These are phyloP conservation scores for Hypomyces rosellus DNA, from an alignment of 2,329 filamentous ascomycete genomes.

Conservation along the genomic window DNA sequence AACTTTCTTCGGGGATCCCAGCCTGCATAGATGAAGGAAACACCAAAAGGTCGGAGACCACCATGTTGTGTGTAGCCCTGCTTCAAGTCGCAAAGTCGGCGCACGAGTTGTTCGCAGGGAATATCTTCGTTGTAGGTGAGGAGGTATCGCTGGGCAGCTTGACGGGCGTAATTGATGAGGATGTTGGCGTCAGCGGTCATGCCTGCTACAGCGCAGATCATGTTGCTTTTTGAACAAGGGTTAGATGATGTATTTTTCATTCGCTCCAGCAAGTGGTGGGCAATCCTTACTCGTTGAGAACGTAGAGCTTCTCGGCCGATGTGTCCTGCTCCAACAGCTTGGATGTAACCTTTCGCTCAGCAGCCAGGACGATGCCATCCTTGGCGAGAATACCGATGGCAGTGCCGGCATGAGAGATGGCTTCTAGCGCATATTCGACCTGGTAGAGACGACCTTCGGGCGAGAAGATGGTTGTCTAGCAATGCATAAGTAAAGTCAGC, in stretches of 20 bases:
- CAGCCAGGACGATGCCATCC: slow-evolving; percentile 96
- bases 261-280: not conserved
- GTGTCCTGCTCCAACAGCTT: slow-evolving; percentile 99
- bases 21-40: slow-evolving; percentile 98
- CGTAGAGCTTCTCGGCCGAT: slow-evolving; percentile 99
- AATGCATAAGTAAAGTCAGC: not conserved
- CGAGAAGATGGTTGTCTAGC: slow-evolving; percentile 97
- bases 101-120: slow-evolving; percentile 96
- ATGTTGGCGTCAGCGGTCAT: slow-evolving; percentile 99
- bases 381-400: slow-evolving; percentile 94
- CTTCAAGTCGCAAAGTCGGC: slow-evolving; percentile 93
- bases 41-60: slow-evolving; percentile 94
- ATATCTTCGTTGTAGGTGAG: slow-evolving; percentile 99
- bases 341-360: slow-evolving; percentile 97
- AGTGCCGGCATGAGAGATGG: slow-evolving; percentile 96
- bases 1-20: slow-evolving; percentile 96
- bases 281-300: slow-evolving; percentile 80
- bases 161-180: slow-evolving; percentile 98
- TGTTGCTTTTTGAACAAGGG: slow-evolving; percentile 61
- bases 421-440: slow-evolving; percentile 98
- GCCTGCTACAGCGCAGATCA: slow-evolving; percentile 98
- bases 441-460: slow-evolving; percentile 97
- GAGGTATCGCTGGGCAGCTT: slow-evolving; percentile 94
- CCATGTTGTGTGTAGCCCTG: slow-evolving; percentile 99
- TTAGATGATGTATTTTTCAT: not conserved